phyloP scores from a whole-genome alignment of 2,329 filamentous ascomycete species.

The Talaromyces sp. region DNA sequence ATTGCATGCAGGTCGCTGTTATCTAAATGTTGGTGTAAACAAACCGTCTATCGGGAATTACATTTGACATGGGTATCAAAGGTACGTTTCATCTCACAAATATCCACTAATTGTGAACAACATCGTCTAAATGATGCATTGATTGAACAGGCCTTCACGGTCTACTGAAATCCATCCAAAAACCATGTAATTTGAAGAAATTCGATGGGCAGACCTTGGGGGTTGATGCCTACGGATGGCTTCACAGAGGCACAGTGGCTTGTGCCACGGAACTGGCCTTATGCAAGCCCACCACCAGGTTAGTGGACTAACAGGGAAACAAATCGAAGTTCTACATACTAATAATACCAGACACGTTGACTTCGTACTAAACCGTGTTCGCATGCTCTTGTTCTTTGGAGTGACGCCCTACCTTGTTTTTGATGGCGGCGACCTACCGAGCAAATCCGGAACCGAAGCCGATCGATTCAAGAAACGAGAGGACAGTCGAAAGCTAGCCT shows the following conservation, averaged over 20 bases:
- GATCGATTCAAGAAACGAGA: conserved; percentile 72
- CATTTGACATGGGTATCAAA: conserved; percentile 45
- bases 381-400: conserved; percentile 91
- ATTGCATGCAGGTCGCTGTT: conserved; percentile 7
- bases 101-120: background rate
- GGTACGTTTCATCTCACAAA: conserved; percentile 28
- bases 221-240: conserved; percentile 98
- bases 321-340: conserved; percentile 13
- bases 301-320: conserved; percentile 32
- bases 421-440: conserved; percentile 90
- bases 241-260: conserved; percentile 85
- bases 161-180: conserved; percentile 93
- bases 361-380: conserved; percentile 83
- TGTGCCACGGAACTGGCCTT: conserved; percentile 89
- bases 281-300: conserved; percentile 84
- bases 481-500: conserved; percentile 69
- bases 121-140: background rate
- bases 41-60: conserved; percentile 28
- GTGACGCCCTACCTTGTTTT: conserved; percentile 95
- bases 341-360: conserved; percentile 69
- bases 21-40: conserved; percentile 26
- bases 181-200: conserved; percentile 79
- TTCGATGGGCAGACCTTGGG: conserved; percentile 84
- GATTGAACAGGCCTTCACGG: conserved; percentile 70
- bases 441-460: conserved; percentile 83